Evolutionary conservation across 139 green algal species (phyloP), one percentile per base, ranked within the genome.

Genomic region (Microglena sp.): DNA sequence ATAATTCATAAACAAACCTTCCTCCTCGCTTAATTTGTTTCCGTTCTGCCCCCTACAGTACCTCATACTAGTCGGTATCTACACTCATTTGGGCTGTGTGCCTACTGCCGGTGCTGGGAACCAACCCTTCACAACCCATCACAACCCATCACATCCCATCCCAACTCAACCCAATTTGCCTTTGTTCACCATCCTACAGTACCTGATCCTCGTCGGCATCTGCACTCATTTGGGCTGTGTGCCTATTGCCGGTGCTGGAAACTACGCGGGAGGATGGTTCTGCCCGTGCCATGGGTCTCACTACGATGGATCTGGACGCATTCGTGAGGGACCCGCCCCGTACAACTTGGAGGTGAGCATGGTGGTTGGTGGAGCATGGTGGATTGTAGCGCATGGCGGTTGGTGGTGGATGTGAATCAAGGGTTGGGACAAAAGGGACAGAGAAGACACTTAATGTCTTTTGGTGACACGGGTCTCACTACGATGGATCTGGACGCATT

Each of bases 181-280:
- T n/a, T 15, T 50, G 40, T 50, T 11, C 40, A 50, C 40, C 15
- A 15, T 65, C 29, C n/a, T 79, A 77, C 82, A 98, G 85, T 99
- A 94, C 90, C 74, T 99, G 57, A 89, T 99, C 26, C 76, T 97
- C n/a, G 68, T 99, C 27, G 94, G 94, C 30, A 89, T 99, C 58
- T 99, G 94, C 86, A 99, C 94, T 27, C 94, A 99, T 78, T 78
- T 99, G 68, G 94, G 94, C 11, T 99, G 94, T 72, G 94, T 99
- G 66, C 94, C 94, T 6, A 89, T 99, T 55, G 77, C 87, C 26
- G 95, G 96, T 69, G 94, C 94, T 18, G 94, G 94, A 34, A 95
- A 99, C 77, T 99, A 94, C 77, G n/a, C n/a, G n/a, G 64, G 82
- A 46, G 94, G 92, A 58, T 99, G 94, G 91, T 97, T 97, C 81